Percentiles rank a stretch among this genome's conserved stretches.
Conservation (phyloP, 139 green algal species). For the Limnomonas spitsbergensis region DNA sequence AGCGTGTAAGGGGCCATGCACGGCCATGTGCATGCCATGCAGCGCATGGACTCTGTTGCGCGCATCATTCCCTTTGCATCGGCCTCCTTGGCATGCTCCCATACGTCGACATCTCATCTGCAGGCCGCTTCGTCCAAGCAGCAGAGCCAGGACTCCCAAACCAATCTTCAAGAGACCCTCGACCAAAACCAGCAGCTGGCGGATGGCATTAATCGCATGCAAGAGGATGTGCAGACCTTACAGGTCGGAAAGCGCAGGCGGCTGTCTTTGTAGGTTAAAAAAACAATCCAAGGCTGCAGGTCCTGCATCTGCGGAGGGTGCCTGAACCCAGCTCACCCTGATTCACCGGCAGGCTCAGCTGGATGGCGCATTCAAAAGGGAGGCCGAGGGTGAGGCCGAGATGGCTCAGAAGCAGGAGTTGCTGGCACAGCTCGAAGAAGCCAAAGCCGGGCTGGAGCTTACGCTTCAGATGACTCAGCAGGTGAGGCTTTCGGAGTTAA, state of each 20-base stretch:
- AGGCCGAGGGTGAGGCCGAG: not conserved
- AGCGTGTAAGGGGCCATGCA: conserved; percentile 9
- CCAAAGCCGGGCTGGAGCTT: not conserved
- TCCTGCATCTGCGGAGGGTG: too few species aligned
- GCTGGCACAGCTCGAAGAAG: not conserved
- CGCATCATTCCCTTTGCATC: too few species aligned
- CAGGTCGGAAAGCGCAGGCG: not conserved
- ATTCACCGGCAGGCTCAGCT: not conserved
- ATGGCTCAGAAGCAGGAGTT: not conserved
- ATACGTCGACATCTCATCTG: too few species aligned
- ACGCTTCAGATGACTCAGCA: not conserved
- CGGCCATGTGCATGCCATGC: too few species aligned
- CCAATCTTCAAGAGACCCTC: not conserved
- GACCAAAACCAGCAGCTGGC: conserved; percentile 2
- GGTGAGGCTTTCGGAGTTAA: too few species aligned
- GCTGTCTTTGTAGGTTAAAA: too few species aligned
- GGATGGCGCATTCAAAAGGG: not conserved
- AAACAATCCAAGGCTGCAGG: too few species aligned
- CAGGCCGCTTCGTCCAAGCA: not conserved
- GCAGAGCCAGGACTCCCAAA: not conserved
- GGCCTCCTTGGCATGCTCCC: too few species aligned
- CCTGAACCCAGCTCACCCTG: too few species aligned
- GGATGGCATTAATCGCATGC: not conserved
- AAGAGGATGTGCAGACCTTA: not conserved
- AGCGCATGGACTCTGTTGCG: too few species aligned